Percentiles rank a stretch among this genome's conserved stretches.
These are phyloP conservation scores for Dactylonectria macrodidyma DNA, from an alignment of 2,329 filamentous ascomycete genomes.

Conservation along the genomic window DNA sequence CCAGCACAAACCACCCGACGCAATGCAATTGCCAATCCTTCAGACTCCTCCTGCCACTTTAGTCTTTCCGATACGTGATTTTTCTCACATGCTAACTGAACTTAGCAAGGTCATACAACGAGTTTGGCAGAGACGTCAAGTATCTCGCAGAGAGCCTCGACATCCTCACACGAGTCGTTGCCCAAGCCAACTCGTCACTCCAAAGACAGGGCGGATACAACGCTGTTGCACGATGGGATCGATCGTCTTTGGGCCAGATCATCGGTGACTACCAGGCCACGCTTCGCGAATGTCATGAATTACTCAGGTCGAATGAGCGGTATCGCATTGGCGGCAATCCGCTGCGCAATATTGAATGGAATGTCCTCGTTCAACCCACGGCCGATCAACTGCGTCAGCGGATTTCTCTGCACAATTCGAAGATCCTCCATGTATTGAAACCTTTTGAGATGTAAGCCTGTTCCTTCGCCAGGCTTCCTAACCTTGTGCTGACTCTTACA, in stretches of 20 bases:
- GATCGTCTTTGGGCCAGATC: conserved; percentile 43
- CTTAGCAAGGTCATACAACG: conserved; percentile 50
- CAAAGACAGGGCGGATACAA: conserved; percentile 41
- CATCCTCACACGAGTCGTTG: conserved; percentile 49
- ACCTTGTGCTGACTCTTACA: conserved; percentile 31
- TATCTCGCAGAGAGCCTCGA: conserved; percentile 51
- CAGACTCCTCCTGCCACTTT: neutral
- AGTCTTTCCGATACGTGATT: neutral
- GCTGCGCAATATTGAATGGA: conserved; percentile 54
- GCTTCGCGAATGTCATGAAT: conserved; percentile 49
- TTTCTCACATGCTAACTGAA: conserved; percentile 12
- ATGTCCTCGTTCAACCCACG: conserved; percentile 52
- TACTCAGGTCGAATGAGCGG: conserved; percentile 50
- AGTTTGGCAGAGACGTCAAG: conserved; percentile 52
- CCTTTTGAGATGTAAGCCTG: conserved; percentile 55
- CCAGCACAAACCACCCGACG: conserved; percentile 14
- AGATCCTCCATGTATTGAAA: conserved; percentile 52
- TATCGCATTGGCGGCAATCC: conserved; percentile 47
- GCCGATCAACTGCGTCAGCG: conserved; percentile 51
- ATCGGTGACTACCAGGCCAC: conserved; percentile 52
- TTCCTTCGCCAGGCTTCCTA: neutral
- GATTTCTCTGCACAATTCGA: conserved; percentile 54
- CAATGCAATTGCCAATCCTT: conserved; percentile 7
- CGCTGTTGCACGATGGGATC: conserved; percentile 43
- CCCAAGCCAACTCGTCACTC: conserved; percentile 47